phyloP scores from a whole-genome alignment of 305 asterid species.

The Fraxinus albicans region DNA sequence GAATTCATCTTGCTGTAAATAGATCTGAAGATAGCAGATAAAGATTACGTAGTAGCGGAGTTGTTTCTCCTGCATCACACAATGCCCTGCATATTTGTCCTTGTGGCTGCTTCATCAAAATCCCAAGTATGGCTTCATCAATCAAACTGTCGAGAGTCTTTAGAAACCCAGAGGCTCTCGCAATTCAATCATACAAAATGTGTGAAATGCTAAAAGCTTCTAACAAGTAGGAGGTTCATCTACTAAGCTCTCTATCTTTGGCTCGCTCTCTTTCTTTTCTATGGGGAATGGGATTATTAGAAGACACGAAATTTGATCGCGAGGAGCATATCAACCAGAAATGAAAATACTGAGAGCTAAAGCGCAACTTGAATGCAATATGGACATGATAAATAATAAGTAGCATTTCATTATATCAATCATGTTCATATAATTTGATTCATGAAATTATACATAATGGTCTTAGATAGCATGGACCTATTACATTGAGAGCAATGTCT shows the following conservation, averaged over 20 bases:
- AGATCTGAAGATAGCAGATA: not conserved
- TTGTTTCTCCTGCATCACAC: not conserved
- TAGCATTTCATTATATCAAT: slow-evolving; percentile 14
- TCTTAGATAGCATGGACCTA: not conserved
- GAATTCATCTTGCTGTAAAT: not conserved
- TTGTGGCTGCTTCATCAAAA: not conserved
- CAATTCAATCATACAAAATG: not conserved
- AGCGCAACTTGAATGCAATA: not conserved
- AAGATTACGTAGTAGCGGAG: not conserved
- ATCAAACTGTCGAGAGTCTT: not conserved
- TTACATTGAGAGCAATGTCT: slow-evolving; percentile 16
- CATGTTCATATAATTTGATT: slow-evolving; percentile 16
- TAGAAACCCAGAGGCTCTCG: not conserved
- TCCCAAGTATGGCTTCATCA: not conserved
- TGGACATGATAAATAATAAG: not conserved
- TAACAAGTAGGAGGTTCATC: not conserved
- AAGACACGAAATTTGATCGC: not conserved
- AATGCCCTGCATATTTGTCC: not conserved
- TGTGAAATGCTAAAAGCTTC: not conserved
- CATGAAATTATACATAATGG: not conserved
- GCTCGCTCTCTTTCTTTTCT: not conserved
- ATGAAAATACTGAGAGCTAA: not conserved
- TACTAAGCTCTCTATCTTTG: not conserved
- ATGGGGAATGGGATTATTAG: not conserved
- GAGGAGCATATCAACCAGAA: not conserved